Percentiles rank a stretch among this genome's conserved stretches.
These are phyloP conservation scores for Lyophyllum shimeji DNA, from an alignment of 768 basidiomycete species.

Conservation along the genomic window DNA sequence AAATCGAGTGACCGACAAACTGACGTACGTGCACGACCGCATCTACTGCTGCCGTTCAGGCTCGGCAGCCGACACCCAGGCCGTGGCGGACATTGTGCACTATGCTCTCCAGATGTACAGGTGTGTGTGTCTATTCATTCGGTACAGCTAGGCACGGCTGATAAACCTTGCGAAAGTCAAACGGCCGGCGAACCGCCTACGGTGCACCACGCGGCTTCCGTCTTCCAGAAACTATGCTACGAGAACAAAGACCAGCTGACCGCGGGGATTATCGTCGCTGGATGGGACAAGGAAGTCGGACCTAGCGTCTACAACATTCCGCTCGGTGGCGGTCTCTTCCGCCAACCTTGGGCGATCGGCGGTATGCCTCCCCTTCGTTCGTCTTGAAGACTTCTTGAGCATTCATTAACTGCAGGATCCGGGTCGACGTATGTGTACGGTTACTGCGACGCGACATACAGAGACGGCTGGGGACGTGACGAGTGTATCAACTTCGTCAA, in stretches of 20 bases:
- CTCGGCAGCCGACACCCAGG: constrained; percentile 97
- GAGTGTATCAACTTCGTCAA: constrained; percentile 93
- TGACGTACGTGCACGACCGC: constrained; percentile 94
- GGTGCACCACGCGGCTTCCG: constrained; percentile 76
- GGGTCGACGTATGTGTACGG: constrained; percentile 99
- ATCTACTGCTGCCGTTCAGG: constrained; percentile 99
- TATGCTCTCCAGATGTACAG: constrained; percentile 75
- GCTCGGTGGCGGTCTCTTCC: constrained; percentile 93
- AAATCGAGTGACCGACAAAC: constrained; percentile 98
- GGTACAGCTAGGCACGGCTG: background rate
- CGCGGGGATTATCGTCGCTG: constrained; percentile 97
- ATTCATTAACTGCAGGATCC: constrained; percentile 56
- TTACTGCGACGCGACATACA: constrained; percentile 97
- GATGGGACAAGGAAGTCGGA: constrained; percentile 92
- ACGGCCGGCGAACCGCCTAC: constrained; percentile 64
- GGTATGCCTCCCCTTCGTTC: constrained; percentile 46
- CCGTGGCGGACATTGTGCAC: constrained; percentile 90
- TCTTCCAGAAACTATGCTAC: constrained; percentile 90
- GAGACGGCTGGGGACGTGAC: constrained; percentile 87
- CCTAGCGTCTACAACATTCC: constrained; percentile 97
- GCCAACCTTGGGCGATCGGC: constrained; percentile 98
- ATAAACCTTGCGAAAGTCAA: constrained; percentile 40
- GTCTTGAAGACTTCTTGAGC: too few relatives aligned
- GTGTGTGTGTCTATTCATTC: constrained; percentile 37
- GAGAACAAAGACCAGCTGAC: constrained; percentile 86